phyloP scores from a whole-genome alignment of 257 asterid genomes.

The Salvia splendens region DNA sequence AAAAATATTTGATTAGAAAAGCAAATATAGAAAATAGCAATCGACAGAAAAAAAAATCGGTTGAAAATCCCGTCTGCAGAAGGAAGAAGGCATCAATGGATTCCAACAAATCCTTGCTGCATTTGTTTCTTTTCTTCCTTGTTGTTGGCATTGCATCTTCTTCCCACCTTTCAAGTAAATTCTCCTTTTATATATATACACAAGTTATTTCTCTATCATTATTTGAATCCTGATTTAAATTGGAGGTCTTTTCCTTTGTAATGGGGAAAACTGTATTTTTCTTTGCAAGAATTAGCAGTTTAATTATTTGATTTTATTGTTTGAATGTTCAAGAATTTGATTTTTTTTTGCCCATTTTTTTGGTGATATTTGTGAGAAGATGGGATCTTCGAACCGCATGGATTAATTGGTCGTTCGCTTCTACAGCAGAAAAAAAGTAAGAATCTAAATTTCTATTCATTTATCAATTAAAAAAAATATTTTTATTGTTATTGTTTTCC shows the following conservation, averaged over 20 bases:
- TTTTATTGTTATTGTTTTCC: too few relatives aligned
- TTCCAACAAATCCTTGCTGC: slow-evolving; percentile 38
- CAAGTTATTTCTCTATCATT: not conserved
- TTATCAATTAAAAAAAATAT: not conserved
- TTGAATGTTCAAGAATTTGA: not conserved
- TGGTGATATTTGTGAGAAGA: slow-evolving; percentile 39
- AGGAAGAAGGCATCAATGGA: slow-evolving; percentile 49
- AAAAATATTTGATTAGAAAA: not conserved
- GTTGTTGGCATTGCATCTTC: slow-evolving; percentile 56
- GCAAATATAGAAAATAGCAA: slow-evolving; percentile 11
- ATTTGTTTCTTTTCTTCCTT: slow-evolving; percentile 53
- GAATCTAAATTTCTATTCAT: not conserved
- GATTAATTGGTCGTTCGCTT: slow-evolving; percentile 64
- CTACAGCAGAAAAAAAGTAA: slow-evolving; percentile 72
- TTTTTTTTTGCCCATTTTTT: not conserved
- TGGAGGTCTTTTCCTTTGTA: not conserved
- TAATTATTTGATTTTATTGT: not conserved
- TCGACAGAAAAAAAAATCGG: slow-evolving; percentile 27
- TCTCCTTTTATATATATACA: not conserved
- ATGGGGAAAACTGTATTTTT: not conserved
- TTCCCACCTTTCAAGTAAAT: slow-evolving; percentile 60
- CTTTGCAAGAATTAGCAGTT: not conserved
- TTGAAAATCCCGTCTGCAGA: slow-evolving; percentile 19
- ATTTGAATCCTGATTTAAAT: not conserved
- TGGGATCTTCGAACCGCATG: slow-evolving; percentile 47